phyloP scores from a whole-genome alignment of 2,329 filamentous ascomycete species.

The Paraconiothyrium sp. region DNA sequence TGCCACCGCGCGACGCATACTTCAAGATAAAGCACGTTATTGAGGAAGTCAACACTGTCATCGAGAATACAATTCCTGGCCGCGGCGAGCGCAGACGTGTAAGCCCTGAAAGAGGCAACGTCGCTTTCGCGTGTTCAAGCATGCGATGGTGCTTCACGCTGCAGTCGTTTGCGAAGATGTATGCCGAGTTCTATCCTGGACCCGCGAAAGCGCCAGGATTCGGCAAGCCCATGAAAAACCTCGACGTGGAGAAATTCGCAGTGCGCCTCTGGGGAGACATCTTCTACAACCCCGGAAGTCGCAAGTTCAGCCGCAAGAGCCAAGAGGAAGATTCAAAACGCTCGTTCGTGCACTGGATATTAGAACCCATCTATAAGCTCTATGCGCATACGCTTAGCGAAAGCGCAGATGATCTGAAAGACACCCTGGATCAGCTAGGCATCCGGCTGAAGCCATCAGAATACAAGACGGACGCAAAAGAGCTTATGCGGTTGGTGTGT shows the following conservation, averaged over 20 bases:
- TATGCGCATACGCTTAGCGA: slow-evolving; percentile 95
- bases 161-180: slow-evolving; percentile 95
- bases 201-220: slow-evolving; percentile 44
- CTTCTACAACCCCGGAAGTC: slow-evolving; percentile 90
- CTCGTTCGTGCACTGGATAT: slow-evolving; percentile 91
- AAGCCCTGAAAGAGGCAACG: slow-evolving; percentile 96
- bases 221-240: slow-evolving; percentile 44
- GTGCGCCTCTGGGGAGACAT: slow-evolving; percentile 93
- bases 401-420: slow-evolving; percentile 83
- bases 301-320: slow-evolving; percentile 89
- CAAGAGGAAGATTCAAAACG: slow-evolving; percentile 82
- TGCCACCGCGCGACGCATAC: slow-evolving; percentile 94
- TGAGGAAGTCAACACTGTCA: slow-evolving; percentile 96
- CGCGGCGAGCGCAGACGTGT: slow-evolving; percentile 80
- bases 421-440: slow-evolving; percentile 79
- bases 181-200: slow-evolving; percentile 84
- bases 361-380: slow-evolving; percentile 98
- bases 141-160: slow-evolving; percentile 98
- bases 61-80: slow-evolving; percentile 85
- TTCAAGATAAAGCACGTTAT: slow-evolving; percentile 99
- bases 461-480: slow-evolving; percentile 87
- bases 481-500: slow-evolving; percentile 87
- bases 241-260: slow-evolving; percentile 85
- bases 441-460: slow-evolving; percentile 92
- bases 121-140: slow-evolving; percentile 91